These are phyloP conservation scores for Pezicula rhizophila DNA, from an alignment of 2,329 filamentous ascomycete species.

Conservation along the genomic window DNA sequence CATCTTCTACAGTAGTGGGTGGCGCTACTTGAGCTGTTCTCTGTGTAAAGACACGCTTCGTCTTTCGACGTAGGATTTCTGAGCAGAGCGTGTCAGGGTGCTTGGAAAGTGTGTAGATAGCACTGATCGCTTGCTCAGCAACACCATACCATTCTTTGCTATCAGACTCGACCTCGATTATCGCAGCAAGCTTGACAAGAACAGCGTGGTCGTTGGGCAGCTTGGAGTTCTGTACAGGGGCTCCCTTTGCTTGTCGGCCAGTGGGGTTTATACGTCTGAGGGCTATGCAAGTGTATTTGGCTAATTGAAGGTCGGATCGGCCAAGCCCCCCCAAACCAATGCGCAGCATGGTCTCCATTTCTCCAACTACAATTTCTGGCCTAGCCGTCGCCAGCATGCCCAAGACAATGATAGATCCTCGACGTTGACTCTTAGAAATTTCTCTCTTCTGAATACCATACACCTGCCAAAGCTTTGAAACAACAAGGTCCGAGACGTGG, in stretches of 20 bases:
- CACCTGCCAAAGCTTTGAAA: constrained; percentile 94
- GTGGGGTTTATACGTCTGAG: constrained; percentile 83
- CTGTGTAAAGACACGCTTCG: constrained; percentile 66
- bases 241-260: constrained; percentile 73
- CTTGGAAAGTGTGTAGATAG: constrained; percentile 89
- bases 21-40: constrained; percentile 29
- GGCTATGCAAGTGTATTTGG: constrained; percentile 93
- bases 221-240: constrained; percentile 63
- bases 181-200: constrained; percentile 70
- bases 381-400: constrained; percentile 94
- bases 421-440: constrained; percentile 83
- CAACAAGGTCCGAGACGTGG: constrained; percentile 76
- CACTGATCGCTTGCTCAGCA: constrained; percentile 91
- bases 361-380: constrained; percentile 86
- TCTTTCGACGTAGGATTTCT: constrained; percentile 81
- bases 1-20: constrained; percentile 12
- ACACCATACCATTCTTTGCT: constrained; percentile 96
- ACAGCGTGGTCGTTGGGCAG: constrained; percentile 91
- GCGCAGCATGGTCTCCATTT: constrained; percentile 89
- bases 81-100: constrained; percentile 92
- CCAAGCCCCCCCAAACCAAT: constrained; percentile 82
- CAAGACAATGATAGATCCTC: constrained; percentile 90
- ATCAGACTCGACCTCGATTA: constrained; percentile 78
- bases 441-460: constrained; percentile 92
- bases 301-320: constrained; percentile 75